phyloP scores from a whole-genome alignment of 2,329 filamentous ascomycete genomes.

The Pyrenophora tritici-repentis region DNA sequence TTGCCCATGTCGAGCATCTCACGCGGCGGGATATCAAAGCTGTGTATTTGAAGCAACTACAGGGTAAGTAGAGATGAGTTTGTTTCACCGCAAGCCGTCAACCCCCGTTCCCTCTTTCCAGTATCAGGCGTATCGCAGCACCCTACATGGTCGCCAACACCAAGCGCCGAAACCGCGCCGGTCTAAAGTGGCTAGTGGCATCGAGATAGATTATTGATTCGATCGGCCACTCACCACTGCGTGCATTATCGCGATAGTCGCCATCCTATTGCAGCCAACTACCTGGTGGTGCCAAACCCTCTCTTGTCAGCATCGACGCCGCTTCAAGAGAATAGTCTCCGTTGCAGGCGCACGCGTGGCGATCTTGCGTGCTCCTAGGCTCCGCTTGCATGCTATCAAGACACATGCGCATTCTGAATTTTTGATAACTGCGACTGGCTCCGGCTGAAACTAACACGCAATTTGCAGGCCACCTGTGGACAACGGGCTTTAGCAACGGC shows the following conservation, averaged over 20 bases:
- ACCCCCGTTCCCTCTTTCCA: slow-evolving; percentile 6
- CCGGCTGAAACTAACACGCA: slow-evolving; percentile 26
- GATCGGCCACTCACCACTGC: slow-evolving; percentile 27
- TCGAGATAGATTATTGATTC: slow-evolving; percentile 23
- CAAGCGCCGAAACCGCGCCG: slow-evolving; percentile 28
- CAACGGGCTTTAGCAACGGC: slow-evolving; percentile 71
- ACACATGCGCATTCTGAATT: slow-evolving; percentile 2
- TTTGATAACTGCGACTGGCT: slow-evolving; percentile 12
- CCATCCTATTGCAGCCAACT: slow-evolving; percentile 26
- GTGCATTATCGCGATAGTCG: slow-evolving; percentile 32
- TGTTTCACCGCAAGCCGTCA: slow-evolving; percentile 17
- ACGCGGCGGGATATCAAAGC: slow-evolving; percentile 75
- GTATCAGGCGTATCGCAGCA: not conserved
- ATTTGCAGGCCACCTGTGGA: slow-evolving; percentile 69
- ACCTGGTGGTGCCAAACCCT: slow-evolving; percentile 16
- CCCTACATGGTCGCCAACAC: slow-evolving; percentile 25
- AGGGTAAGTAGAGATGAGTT: slow-evolving; percentile 50
- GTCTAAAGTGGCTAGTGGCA: slow-evolving; percentile 23
- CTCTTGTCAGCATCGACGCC: slow-evolving; percentile 13
- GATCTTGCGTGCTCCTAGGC: slow-evolving; percentile 10
- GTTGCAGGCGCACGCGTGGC: slow-evolving; percentile 5
- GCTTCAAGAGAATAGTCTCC: slow-evolving; percentile 5
- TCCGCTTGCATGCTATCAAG: slow-evolving; percentile 3
- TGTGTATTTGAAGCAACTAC: slow-evolving; percentile 76
- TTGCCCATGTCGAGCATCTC: slow-evolving; percentile 71